Evolutionary conservation across 2,329 filamentous ascomycete species (phyloP).

Genomic region (Cordyceps fumosorosea): DNA sequence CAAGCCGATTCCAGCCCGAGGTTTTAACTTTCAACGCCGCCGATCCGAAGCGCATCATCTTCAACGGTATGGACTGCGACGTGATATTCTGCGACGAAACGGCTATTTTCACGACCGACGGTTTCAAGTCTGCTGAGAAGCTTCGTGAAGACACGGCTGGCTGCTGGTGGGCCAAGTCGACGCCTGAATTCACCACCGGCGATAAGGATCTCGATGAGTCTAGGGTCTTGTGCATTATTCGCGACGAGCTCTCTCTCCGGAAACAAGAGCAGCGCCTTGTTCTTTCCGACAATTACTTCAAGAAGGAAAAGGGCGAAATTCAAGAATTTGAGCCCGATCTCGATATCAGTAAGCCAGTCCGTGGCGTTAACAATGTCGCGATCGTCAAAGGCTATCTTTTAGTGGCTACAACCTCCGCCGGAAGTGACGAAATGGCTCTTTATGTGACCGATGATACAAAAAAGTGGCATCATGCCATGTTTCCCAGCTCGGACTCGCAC

Average conservation of each 20-base stretch:
- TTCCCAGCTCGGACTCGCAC: conserved; percentile 67
- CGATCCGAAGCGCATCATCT: conserved; percentile 79
- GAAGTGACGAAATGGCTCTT: conserved; percentile 84
- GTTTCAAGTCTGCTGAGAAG: conserved; percentile 64
- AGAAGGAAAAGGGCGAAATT: conserved; percentile 37
- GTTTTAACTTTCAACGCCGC: conserved; percentile 72
- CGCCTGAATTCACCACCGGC: conserved; percentile 65
- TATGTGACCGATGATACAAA: conserved; percentile 80
- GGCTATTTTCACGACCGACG: conserved; percentile 72
- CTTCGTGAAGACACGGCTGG: conserved; percentile 64
- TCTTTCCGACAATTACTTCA: conserved; percentile 80
- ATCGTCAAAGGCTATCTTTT: conserved; percentile 82
- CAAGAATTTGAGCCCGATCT: conserved; percentile 71
- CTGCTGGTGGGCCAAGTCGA: conserved; percentile 83
- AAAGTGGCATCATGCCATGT: conserved; percentile 87
- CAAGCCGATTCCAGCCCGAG: conserved; percentile 44
- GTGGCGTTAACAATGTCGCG: conserved; percentile 75
- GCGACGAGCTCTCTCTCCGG: conserved; percentile 63
- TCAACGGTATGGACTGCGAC: conserved; percentile 67
- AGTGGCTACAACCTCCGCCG: conserved; percentile 69
- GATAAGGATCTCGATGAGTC: conserved; percentile 58
- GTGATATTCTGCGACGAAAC: conserved; percentile 57
- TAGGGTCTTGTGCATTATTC: conserved; percentile 74
- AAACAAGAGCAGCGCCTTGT: conserved; percentile 71
- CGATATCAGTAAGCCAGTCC: conserved; percentile 64